These are phyloP conservation scores for Trypanosoma conorhini DNA, from an alignment of 208 protist genomes.

Conservation along the genomic window DNA sequence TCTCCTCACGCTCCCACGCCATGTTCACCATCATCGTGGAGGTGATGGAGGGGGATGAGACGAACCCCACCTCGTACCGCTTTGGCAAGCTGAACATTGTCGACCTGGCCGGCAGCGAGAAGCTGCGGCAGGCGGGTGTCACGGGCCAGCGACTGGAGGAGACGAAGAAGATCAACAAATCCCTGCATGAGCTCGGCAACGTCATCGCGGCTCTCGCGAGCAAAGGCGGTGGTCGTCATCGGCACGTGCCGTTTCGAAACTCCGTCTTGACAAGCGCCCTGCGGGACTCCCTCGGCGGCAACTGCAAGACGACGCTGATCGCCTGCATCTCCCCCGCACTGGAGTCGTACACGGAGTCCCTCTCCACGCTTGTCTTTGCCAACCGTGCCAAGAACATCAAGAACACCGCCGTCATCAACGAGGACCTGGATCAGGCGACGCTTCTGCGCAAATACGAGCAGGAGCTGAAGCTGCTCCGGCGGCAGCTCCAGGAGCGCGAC, in stretches of 20 bases:
- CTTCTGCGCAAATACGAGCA: conserved; percentile 64
- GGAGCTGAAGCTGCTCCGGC: conserved; percentile 53
- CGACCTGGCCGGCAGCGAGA: conserved; percentile 94
- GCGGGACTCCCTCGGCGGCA: conserved; percentile 88
- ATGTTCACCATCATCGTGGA: conserved; percentile 91
- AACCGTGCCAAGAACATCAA: conserved; percentile 81
- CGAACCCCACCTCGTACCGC: conserved; percentile 56
- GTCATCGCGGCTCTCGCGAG: conserved; percentile 62
- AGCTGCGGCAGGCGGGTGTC: conserved; percentile 63
- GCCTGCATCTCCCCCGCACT: conserved; percentile 57
- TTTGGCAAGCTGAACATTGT: conserved; percentile 94
- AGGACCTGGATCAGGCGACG: conserved; percentile 53
- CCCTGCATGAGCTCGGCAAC: conserved; percentile 58
- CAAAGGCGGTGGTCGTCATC: conserved; percentile 11
- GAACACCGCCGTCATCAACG: conserved; percentile 74
- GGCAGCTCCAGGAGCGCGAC: conserved; percentile 41
- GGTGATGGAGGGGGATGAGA: conserved; percentile 44
- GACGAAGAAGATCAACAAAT: conserved; percentile 73
- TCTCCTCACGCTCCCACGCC: conserved; percentile 95
- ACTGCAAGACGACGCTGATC: conserved; percentile 86
- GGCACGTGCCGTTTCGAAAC: conserved; percentile 91
- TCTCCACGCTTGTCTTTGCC: conserved; percentile 84
- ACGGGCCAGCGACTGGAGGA: conserved; percentile 88
- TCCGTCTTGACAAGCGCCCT: conserved; percentile 85
- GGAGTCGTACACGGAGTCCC: conserved; percentile 75